These are phyloP conservation scores for Rhizopogon vesiculosus DNA, from an alignment of 768 basidiomycete species.

Conservation along the genomic window DNA sequence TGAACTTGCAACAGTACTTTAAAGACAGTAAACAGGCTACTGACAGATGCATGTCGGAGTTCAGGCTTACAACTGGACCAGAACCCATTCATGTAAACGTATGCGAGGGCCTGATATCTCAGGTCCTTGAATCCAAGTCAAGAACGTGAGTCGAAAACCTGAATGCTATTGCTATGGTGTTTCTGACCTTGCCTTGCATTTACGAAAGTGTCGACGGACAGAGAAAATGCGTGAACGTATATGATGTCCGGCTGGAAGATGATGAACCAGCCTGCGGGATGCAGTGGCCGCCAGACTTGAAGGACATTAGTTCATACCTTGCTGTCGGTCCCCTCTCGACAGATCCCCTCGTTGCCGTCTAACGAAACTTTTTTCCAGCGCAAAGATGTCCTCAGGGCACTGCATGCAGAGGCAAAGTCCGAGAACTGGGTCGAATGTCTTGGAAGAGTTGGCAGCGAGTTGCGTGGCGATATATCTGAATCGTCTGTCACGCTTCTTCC, in stretches of 20 bases:
- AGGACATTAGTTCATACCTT: constrained; percentile 70
- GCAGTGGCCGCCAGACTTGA: constrained; percentile 95
- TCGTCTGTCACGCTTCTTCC: constrained; percentile 80
- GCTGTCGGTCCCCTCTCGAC: constrained; percentile 49
- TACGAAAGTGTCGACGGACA: constrained; percentile 58
- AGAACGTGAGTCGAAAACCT: constrained; percentile 15
- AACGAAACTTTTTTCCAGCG: constrained; percentile 44
- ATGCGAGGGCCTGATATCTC: constrained; percentile 59
- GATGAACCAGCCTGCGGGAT: constrained; percentile 85
- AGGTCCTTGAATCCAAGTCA: constrained; percentile 26
- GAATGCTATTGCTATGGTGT: neutral
- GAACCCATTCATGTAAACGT: constrained; percentile 51
- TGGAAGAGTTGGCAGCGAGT: constrained; percentile 54
- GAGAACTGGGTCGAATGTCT: constrained; percentile 89
- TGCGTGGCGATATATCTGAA: constrained; percentile 50
- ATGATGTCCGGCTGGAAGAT: constrained; percentile 91
- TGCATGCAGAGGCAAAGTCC: constrained; percentile 77
- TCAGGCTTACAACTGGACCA: constrained; percentile 32
- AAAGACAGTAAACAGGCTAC: constrained; percentile 51
- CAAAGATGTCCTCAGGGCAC: constrained; percentile 69
- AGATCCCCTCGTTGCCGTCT: neutral
- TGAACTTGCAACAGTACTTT: constrained; percentile 43
- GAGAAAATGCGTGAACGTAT: constrained; percentile 86
- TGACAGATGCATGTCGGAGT: constrained; percentile 51
- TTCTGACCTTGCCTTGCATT: neutral